Base-by-base conservation (phyloP, 1,139 yeast species). In the Yamadazyma atmosphaerica region DNA sequence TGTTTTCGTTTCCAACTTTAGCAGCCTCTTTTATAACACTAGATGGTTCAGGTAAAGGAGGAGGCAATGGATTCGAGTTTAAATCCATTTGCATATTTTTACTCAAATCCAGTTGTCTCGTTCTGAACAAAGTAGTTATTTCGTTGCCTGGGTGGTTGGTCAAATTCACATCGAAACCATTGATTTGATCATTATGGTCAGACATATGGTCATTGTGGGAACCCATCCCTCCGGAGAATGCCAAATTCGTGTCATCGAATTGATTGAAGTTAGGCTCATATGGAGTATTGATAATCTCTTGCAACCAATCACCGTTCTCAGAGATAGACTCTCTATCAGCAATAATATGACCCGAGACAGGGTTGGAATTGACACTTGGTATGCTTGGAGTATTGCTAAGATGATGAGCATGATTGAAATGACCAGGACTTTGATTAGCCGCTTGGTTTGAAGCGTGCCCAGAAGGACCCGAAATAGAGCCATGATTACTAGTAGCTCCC, bases 251-350 rank as follows among this genome's bases (percentile, higher is more conserved):
- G 9, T 44, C 41, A 12, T 40, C 43, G 18, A 41, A 26, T 9
- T 35, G 37, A 16, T 28, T 35, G 28, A 49, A 47, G 29, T 37
- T 37, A 5, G 51, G 44, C 48, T 78, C 82, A 55, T 78, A 71
- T 28, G 92, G 81, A 17, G 86, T 73, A 41, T 72, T 76, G 37
- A 81, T 79, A 45, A 83, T 79, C 61, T 81, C 83, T 43, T 78
- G 71, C 37, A 87, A 54, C 95, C 94, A 78, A 56, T 83, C 81
- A 46, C 77, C 73, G 39, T 65, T 60, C 14, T 46, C 51, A 3
- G 51, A 43, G 4, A 45, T 40, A 2, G 43, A 38, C 4, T 45
- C 50, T 26, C 42, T 22, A 16, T 36, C 47, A 14, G 25, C 21
- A 10, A 32, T 26, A n/a, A 30, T 28, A 28, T 15, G 34, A 16